Base-by-base conservation (phyloP, 2,329 filamentous ascomycete species). In the Diaporthe amygdali region DNA sequence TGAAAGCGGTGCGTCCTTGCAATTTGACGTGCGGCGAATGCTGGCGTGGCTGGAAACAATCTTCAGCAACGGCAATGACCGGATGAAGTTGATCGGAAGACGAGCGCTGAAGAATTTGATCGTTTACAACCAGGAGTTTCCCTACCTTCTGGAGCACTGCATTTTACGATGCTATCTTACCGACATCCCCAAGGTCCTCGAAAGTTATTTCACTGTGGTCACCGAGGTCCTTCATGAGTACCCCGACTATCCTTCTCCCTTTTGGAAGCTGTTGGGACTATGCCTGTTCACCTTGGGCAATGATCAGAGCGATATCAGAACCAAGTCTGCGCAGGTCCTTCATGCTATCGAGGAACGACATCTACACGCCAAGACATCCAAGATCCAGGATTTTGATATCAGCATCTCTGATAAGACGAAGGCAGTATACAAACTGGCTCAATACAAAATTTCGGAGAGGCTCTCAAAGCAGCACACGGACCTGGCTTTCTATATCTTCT, bases 381-480 rank as follows among this genome's bases (percentile, higher is more conserved):
- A 97, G 78, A 91, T 99, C 8, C 94, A 97, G 79, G 96, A 99
- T 79, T 97, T 98, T 71, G 96, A 99, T 77, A 98, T 99, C 77
- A 98, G 95, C 79, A 96, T 99, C 71, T 97, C 96, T 0, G 97
- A 99, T 82, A 98, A 98, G 82, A 99, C 97, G 0, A 97, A 97
- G 75, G 95, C 96, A 0, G 96, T 99, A 3, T 99, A 98, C 83
- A 99, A 99, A 82, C 87, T 97, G 54, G 96, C 97, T 0, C 96
- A 99, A 78, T 98, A 98, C 75, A 96, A 98, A 79, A 97, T 97
- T 27, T 98, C 96, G 0, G 95, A 96, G 77, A 89, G 95, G 25
- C 88, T 99, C 47, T 93, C 95, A 1, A 94, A 94, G 77, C 94
- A 97, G 74, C 94, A 99, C 79, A 90, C 93, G 0, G 95, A 97